These are phyloP conservation scores for Bertia moriformis DNA, from an alignment of 2,329 filamentous ascomycete genomes.

Conservation along the genomic window DNA sequence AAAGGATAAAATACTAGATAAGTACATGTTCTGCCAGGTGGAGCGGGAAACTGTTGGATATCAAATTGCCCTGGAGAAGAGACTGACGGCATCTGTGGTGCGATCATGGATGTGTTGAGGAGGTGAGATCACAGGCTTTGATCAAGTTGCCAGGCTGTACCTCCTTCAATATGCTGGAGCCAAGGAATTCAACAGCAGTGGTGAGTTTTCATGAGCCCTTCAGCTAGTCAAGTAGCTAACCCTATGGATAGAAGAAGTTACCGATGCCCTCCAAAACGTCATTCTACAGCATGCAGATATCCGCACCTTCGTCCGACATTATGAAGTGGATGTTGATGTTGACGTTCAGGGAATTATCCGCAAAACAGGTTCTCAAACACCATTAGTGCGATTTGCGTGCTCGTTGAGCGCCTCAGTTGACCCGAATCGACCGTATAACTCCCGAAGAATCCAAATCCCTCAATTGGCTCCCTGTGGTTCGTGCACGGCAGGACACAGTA, in stretches of 20 bases:
- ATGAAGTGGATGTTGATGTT: constrained; percentile 11
- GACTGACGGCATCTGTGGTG: constrained; percentile 10
- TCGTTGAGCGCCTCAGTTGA: constrained; percentile 12
- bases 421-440: constrained; percentile 8
- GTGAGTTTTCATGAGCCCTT: constrained; percentile 9
- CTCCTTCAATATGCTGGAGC: constrained; percentile 15
- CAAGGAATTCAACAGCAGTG: constrained; percentile 20
- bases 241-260: constrained; percentile 8
- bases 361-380: constrained; percentile 8
- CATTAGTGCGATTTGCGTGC: constrained; percentile 10
- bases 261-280: constrained; percentile 9
- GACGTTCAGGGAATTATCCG: constrained; percentile 11
- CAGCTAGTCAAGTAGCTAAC: background rate
- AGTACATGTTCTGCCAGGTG: constrained; percentile 15
- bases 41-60: constrained; percentile 8
- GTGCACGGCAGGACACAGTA: constrained; percentile 7
- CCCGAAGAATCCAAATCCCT: constrained; percentile 9
- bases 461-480: constrained; percentile 8
- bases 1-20: constrained; percentile 13
- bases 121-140: constrained; percentile 16
- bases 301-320: constrained; percentile 11
- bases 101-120: constrained; percentile 12
- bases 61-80: constrained; percentile 11
- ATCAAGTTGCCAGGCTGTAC: constrained; percentile 15
- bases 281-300: constrained; percentile 12